Percentiles rank a stretch among this genome's conserved stretches.
phyloP scores from a whole-genome alignment of 345 rosid species.

The Geranium rotundifolium region DNA sequence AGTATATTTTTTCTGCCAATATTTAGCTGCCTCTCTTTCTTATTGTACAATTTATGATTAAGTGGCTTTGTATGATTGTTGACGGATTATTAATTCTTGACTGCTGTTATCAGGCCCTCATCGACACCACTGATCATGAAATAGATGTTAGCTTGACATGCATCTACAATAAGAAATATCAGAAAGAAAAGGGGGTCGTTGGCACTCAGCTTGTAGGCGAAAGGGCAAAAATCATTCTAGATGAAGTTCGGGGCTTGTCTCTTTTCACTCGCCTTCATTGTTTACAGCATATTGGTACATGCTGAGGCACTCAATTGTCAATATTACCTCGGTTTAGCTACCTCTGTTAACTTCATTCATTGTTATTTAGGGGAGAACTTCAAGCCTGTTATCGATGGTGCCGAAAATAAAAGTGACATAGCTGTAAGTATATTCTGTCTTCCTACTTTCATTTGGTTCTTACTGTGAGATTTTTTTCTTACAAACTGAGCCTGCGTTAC shows the following conservation, averaged over 20 bases:
- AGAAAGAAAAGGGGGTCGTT: constrained; percentile 59
- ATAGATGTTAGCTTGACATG: constrained; percentile 53
- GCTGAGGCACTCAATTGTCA: constrained; percentile 1
- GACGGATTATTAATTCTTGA: constrained; percentile 1
- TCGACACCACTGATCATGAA: constrained; percentile 67
- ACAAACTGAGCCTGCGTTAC: no score
- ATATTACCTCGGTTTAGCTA: constrained; percentile 1
- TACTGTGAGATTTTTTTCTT: background rate
- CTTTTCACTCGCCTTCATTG: constrained; percentile 71
- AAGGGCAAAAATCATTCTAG: constrained; percentile 80
- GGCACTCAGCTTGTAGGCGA: constrained; percentile 76
- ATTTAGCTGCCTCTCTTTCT: no score
- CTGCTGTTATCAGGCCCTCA: constrained; percentile 53
- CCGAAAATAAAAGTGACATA: constrained; percentile 39
- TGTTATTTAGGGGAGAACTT: constrained; percentile 62
- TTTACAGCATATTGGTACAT: constrained; percentile 65
- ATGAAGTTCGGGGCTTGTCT: constrained; percentile 59
- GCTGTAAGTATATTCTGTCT: constrained; percentile 31
- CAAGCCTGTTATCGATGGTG: constrained; percentile 51
- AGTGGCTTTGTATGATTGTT: background rate
- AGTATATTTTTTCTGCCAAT: no score
- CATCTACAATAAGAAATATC: constrained; percentile 44
- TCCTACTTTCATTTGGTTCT: constrained; percentile 1
- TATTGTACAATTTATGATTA: no score
- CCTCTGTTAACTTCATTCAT: constrained; percentile 12